Base-by-base conservation (phyloP, 306 rosid species). In the Cyamopsis tetragonoloba region DNA sequence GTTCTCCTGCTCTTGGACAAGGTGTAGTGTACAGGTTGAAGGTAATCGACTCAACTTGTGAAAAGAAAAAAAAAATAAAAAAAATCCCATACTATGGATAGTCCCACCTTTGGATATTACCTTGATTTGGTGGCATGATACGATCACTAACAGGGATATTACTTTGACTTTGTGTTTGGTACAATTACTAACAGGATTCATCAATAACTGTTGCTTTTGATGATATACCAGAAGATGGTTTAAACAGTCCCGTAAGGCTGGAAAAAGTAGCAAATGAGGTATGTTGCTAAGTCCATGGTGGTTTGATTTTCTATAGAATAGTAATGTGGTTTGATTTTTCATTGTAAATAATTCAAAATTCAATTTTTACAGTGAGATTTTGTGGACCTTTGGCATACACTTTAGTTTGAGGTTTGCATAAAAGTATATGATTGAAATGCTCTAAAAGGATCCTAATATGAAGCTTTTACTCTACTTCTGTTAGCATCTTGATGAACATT, bases 221-320 rank as follows among this genome's bases (percentile, higher is more conserved):
- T 75, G 97, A 93, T 50, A 80, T 93, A 72, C 98, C 97, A n/a
- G 97, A 93, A 61, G 98, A 93, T 20, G 98, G 98, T 54, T 85
- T 93, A 75, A 83, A 86, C 68, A 79, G 89, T 72, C 88, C 98
- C 54, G 80, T 93, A 28, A 85, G 98, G 63, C 79, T 89, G 35
- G 98, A 93, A 77, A 93, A 88, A 77, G 89, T 93, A 73, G 96
- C 96, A 51, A 93, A 93, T 74, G 97, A 93, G 96, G 98, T 93
- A 77, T 48, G 53, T 58, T 66, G 42, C 70, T 46, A 27, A 74
- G 20, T 24, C 43, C 59, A 13, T 43, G 34, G 38, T 2, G 56
- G 32, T 31, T 22, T 39, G 10, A 43, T 23, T n/a, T 23, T 26
- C 26, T 24, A 43, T 42, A 17, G 42, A 35, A 12, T 49, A 51